phyloP scores from a whole-genome alignment of 1,284 basidiomycete genomes.

The Apiotrichum veenhuisii region DNA sequence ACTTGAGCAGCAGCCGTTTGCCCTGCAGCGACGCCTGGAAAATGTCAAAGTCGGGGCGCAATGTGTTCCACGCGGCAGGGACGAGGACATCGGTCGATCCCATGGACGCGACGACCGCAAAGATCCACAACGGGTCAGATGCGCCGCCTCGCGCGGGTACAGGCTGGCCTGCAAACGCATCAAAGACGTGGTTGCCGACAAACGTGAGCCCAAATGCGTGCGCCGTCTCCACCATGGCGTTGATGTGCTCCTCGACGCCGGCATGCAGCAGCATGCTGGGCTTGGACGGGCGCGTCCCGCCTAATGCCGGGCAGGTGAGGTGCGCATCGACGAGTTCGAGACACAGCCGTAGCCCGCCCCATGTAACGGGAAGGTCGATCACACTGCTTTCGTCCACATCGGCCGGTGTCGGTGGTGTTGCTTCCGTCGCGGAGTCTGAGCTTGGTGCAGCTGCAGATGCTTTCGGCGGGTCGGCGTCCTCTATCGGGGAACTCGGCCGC shows the following conservation, averaged over 20 bases:
- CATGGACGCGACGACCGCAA: background rate
- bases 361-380: slow-evolving; percentile 1
- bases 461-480: background rate
- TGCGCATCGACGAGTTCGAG: slow-evolving; percentile 1
- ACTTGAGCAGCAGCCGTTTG: background rate
- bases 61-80: slow-evolving; percentile 1
- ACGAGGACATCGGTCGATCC: background rate
- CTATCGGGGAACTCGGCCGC: too few relatives aligned
- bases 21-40: background rate
- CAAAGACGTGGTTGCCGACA: background rate
- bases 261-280: background rate
- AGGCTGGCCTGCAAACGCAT: background rate
- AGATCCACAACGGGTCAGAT: slow-evolving; percentile 2
- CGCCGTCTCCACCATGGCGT: slow-evolving; percentile 1
- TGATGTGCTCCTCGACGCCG: background rate
- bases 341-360: background rate
- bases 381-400: background rate
- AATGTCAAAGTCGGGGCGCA: background rate
- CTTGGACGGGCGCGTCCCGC: background rate
- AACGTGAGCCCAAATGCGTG: slow-evolving; percentile 1
- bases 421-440: background rate
- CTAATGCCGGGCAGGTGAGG: background rate
- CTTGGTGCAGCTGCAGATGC: background rate
- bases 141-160: background rate
- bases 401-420: background rate